A percentile compares a stretch with the other conserved stretches of the same genome.
These are phyloP conservation scores for Colletotrichum gigasporum DNA, from an alignment of 2,329 filamentous ascomycete species.

Conservation along the genomic window DNA sequence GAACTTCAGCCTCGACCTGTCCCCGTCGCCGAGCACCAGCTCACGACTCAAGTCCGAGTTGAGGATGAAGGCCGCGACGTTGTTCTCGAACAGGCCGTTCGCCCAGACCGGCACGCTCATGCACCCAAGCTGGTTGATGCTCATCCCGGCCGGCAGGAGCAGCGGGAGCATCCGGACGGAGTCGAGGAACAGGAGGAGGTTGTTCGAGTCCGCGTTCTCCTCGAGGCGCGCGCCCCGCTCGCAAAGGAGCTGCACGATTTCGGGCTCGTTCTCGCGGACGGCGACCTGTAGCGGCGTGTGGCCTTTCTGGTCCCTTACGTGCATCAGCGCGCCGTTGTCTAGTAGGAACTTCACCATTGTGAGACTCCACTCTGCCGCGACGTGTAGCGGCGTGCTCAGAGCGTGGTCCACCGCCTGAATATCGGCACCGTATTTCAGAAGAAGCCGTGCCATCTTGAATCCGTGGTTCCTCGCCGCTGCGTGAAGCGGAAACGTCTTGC, in stretches of 20 bases:
- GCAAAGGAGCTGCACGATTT: neutral
- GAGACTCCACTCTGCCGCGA: neutral
- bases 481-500: neutral
- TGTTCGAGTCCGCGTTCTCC: neutral
- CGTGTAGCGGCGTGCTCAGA: neutral
- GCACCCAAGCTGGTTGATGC: neutral
- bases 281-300: neutral
- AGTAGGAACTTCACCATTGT: neutral
- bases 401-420: neutral
- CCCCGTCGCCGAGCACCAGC: neutral
- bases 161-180: neutral
- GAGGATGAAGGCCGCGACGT: conserved; percentile 1
- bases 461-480: neutral
- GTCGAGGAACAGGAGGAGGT: neutral
- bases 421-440: neutral
- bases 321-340: neutral
- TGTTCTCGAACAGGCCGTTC: neutral
- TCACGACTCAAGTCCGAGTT: neutral
- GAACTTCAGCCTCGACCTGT: neutral
- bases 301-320: neutral
- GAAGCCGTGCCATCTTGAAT: neutral
- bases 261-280: neutral
- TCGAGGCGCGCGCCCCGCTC: neutral
- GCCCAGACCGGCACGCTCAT: neutral
- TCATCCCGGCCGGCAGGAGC: neutral